Percentiles rank a stretch among this genome's conserved stretches.
These are phyloP conservation scores for Wickerhamomyces pijperi DNA, from an alignment of 805 yeast genomes.

Conservation along the genomic window DNA sequence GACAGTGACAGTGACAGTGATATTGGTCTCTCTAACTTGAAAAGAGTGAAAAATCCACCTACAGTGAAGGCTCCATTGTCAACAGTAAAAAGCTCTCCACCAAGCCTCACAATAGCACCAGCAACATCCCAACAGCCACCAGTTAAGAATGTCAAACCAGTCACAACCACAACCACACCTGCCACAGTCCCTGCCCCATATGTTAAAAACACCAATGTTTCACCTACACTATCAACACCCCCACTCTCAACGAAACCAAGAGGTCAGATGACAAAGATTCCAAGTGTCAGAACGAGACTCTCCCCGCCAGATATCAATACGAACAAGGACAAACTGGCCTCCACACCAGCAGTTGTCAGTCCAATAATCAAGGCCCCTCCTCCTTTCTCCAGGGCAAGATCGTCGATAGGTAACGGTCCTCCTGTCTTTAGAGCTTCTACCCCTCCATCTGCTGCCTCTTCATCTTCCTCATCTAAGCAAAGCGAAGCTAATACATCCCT, in stretches of 20 bases:
- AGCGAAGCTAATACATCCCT: too few species aligned
- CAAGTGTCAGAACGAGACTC: neutral
- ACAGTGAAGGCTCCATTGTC: neutral
- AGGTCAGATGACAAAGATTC: neutral
- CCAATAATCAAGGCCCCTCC: neutral
- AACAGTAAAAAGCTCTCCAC: neutral
- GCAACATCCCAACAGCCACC: too few species aligned
- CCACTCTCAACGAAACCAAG: neutral
- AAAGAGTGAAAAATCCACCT: neutral
- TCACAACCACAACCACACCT: too few species aligned
- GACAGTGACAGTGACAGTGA: neutral
- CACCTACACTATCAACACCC: neutral
- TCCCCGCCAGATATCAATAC: neutral
- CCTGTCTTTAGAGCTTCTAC: neutral
- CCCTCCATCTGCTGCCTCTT: neutral
- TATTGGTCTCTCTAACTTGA: neutral
- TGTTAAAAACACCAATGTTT: neutral
- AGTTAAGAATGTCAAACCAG: too few species aligned
- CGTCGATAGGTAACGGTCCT: neutral
- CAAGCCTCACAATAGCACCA: too few species aligned
- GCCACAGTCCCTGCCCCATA: too few species aligned
- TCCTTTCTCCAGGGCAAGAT: neutral
- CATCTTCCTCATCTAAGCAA: too few species aligned
- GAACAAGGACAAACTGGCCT: neutral
- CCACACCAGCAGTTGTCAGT: neutral